phyloP scores from a whole-genome alignment of 129 eudicot species.

The Flaveria sonorensis region DNA sequence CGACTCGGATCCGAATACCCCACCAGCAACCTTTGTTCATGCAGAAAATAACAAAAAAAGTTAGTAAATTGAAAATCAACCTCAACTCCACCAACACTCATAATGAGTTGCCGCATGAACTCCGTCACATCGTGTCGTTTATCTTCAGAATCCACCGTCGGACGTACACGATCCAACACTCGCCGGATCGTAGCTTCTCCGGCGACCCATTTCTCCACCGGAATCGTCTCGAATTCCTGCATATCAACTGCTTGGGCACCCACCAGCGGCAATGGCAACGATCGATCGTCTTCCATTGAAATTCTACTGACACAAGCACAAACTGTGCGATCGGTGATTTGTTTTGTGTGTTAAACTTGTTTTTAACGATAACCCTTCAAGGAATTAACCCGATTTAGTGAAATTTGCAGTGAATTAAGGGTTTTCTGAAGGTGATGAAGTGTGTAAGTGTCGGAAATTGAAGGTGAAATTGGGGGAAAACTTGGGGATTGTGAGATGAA shows the following conservation, averaged over 20 bases:
- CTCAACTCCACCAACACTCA: constrained; percentile 41
- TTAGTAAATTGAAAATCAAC: constrained; percentile 35
- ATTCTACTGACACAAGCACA: constrained; percentile 10
- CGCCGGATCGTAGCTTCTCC: constrained; percentile 43
- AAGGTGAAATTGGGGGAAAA: constrained; percentile 7
- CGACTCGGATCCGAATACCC: neutral
- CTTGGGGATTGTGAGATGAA: constrained; percentile 15
- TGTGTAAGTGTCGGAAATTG: neutral
- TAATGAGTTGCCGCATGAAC: constrained; percentile 44
- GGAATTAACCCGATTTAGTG: neutral
- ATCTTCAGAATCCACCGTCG: constrained; percentile 57
- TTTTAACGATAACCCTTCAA: neutral
- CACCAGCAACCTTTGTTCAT: constrained; percentile 7
- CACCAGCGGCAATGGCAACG: neutral
- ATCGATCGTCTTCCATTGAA: constrained; percentile 25
- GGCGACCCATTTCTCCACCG: constrained; percentile 34
- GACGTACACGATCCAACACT: constrained; percentile 45
- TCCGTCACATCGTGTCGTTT: constrained; percentile 52
- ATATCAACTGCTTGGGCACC: neutral
- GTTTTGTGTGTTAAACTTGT: neutral
- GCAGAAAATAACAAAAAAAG: constrained; percentile 4
- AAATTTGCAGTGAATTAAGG: constrained; percentile 6
- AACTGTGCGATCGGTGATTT: neutral
- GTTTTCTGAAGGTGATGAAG: constrained; percentile 11
- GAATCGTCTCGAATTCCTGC: constrained; percentile 42